These are phyloP conservation scores for Medakamo hakoo DNA, from an alignment of 139 green algal species.

Conservation along the genomic window DNA sequence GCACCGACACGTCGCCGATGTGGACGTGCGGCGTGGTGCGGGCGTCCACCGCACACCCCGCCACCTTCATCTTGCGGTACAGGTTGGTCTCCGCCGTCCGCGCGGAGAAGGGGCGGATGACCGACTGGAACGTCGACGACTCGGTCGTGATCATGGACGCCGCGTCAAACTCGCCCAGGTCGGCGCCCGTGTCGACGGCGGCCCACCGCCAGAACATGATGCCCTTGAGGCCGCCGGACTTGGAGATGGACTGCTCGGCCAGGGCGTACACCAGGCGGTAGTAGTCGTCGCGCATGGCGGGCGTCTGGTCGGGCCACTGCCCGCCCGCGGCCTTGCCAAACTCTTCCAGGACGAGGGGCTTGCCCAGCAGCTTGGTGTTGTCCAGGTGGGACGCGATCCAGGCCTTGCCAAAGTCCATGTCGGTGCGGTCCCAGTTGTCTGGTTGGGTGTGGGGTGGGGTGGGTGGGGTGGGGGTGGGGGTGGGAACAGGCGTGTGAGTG, in stretches of 20 bases:
- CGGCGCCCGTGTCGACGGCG: background rate
- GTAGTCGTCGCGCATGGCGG: background rate
- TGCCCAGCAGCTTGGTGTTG: constrained; percentile 7
- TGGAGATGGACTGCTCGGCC: background rate
- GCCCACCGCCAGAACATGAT: background rate
- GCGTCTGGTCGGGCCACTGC: background rate
- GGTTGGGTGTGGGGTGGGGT: too few relatives aligned
- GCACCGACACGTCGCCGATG: too few relatives aligned
- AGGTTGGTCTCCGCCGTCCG: too few relatives aligned
- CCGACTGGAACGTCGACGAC: background rate
- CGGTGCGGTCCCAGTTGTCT: constrained; percentile 14
- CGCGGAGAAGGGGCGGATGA: background rate
- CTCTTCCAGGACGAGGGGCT: constrained; percentile 29
- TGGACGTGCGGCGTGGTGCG: too few relatives aligned
- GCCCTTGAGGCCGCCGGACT: background rate
- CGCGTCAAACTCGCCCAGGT: background rate
- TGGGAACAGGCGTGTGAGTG: background rate
- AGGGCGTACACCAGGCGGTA: background rate
- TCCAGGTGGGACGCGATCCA: constrained; percentile 22
- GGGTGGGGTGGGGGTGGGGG: too few relatives aligned
- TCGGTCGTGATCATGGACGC: background rate
- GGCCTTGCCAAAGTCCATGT: constrained; percentile 8
- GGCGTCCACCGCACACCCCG: too few relatives aligned
- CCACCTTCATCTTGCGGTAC: too few relatives aligned
- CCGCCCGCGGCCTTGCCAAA: constrained; percentile 16